These are phyloP conservation scores for Kondoa subrosea DNA, from an alignment of 768 basidiomycete genomes.

Conservation along the genomic window DNA sequence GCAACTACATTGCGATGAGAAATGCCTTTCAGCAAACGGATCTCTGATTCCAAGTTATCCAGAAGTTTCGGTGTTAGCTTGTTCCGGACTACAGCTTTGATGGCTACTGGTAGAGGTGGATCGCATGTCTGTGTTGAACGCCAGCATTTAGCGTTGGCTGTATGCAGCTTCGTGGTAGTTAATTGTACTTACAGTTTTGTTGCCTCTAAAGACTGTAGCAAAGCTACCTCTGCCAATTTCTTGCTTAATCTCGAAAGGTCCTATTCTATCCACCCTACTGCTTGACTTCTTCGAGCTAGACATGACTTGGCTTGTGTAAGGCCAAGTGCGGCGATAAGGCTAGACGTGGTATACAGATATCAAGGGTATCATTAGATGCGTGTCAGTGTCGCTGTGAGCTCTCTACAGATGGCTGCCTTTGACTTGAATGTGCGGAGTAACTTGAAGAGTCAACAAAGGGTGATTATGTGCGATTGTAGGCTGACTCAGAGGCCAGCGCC, in stretches of 20 bases:
- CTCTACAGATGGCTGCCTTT: too few relatives aligned
- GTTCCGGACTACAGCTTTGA: constrained; percentile 81
- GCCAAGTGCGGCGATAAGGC: too few relatives aligned
- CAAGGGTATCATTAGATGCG: too few relatives aligned
- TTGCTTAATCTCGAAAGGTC: constrained; percentile 27
- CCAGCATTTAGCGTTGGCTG: neutral
- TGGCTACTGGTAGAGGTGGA: constrained; percentile 41
- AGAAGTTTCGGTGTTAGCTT: constrained; percentile 79
- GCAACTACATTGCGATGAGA: constrained; percentile 85
- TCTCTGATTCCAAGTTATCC: constrained; percentile 96
- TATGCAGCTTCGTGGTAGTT: neutral
- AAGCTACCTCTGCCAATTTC: constrained; percentile 58
- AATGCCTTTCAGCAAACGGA: constrained; percentile 83
- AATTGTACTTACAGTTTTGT: constrained; percentile 12
- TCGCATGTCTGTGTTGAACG: constrained; percentile 3
- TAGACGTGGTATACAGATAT: too few relatives aligned
- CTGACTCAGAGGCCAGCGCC: too few relatives aligned
- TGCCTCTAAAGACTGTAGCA: constrained; percentile 81
- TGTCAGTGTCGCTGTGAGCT: too few relatives aligned
- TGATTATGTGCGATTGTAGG: too few relatives aligned
- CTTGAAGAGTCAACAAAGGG: too few relatives aligned
- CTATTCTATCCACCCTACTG: neutral
- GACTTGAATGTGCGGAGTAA: too few relatives aligned
- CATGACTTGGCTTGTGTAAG: neutral
- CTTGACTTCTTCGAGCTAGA: neutral